phyloP scores from a whole-genome alignment of 345 rosid genomes.

The Acer yangbiense region DNA sequence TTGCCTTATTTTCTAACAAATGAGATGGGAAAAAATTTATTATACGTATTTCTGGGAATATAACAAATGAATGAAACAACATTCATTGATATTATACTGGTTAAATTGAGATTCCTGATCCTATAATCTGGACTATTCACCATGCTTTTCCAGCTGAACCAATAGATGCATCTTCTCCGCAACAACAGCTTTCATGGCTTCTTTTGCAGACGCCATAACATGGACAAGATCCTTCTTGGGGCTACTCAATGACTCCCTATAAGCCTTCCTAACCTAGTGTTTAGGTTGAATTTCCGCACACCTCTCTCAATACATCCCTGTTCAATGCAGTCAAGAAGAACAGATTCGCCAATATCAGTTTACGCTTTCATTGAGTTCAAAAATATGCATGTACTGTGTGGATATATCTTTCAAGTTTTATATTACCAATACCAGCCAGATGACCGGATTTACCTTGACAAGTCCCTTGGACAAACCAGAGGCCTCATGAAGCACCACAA shows the following conservation, averaged over 20 bases:
- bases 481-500: slow-evolving; percentile 95
- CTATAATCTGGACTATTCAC: neutral
- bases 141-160: slow-evolving; percentile 90
- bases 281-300: slow-evolving; percentile 86
- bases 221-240: slow-evolving; percentile 70
- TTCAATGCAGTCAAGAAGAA: slow-evolving; percentile 13
- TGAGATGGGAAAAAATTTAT: neutral
- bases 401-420: neutral
- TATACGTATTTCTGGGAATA: neutral
- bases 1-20: neutral
- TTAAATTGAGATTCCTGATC: neutral
- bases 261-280: slow-evolving; percentile 84
- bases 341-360: neutral
- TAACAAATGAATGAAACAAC: neutral
- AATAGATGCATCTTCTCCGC: slow-evolving; percentile 80
- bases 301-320: slow-evolving; percentile 80
- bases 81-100: neutral
- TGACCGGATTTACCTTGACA: slow-evolving; percentile 54
- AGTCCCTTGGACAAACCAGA: slow-evolving; percentile 78
- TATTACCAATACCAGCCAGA: neutral
- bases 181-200: slow-evolving; percentile 82
- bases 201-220: slow-evolving; percentile 71
- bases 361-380: neutral
- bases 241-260: slow-evolving; percentile 60
- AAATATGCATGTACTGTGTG: neutral